Conservation (phyloP, 768 basidiomycete species). For the Amanita rimosa region DNA sequence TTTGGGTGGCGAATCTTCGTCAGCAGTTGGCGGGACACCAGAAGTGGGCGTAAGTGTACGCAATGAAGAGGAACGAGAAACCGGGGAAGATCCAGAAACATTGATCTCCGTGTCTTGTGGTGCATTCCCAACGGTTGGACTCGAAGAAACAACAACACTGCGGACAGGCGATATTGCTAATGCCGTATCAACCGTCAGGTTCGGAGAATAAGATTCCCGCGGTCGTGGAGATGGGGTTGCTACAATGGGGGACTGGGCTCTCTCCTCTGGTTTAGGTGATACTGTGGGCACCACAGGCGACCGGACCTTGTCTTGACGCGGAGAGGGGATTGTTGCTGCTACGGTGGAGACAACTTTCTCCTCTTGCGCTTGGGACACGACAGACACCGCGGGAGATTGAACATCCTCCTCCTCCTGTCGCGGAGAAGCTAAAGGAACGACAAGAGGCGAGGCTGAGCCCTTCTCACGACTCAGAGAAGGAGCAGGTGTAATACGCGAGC, state of each 20-base stretch:
- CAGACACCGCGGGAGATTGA: too few species aligned
- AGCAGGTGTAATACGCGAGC: too few species aligned
- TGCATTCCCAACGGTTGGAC: not conserved
- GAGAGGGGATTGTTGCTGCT: not conserved
- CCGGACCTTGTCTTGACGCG: too few species aligned
- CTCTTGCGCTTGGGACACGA: too few species aligned
- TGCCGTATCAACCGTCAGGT: not conserved
- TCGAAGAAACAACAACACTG: not conserved
- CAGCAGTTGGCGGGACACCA: not conserved
- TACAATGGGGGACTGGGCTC: not conserved
- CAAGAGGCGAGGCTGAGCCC: too few species aligned
- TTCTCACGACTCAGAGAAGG: too few species aligned
- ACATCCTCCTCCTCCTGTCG: too few species aligned
- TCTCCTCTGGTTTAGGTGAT: not conserved
- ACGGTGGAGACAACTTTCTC: too few species aligned
- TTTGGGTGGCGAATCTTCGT: not conserved
- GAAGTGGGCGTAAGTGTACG: not conserved
- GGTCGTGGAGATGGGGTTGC: not conserved
- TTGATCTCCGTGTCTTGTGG: not conserved
- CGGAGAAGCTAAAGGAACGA: not conserved
- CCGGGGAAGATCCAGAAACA: not conserved
- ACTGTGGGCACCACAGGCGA: not conserved
- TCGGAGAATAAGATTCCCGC: not conserved
- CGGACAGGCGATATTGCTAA: not conserved
- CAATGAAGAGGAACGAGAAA: constrained; percentile 1